These are phyloP conservation scores for Colletotrichum sp. DNA, from an alignment of 2,329 filamentous ascomycete genomes.

Conservation along the genomic window DNA sequence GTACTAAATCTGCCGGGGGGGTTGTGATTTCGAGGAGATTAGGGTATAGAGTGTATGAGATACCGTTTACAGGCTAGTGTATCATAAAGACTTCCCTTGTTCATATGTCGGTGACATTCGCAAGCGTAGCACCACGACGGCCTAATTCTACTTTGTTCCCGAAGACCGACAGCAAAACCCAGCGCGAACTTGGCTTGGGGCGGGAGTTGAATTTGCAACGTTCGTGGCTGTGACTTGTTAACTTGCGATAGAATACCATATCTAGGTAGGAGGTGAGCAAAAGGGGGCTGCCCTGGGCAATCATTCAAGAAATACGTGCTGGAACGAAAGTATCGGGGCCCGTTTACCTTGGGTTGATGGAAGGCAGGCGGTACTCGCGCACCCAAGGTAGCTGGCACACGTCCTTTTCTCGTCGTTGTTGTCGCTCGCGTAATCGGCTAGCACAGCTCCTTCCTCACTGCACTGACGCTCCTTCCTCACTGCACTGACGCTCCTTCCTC, in stretches of 20 bases:
- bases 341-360: not conserved
- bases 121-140: constrained; percentile 14
- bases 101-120: constrained; percentile 20
- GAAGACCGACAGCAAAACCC: not conserved
- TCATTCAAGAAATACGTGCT: not conserved
- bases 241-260: not conserved
- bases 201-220: not conserved
- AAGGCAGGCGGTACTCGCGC: not conserved
- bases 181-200: not conserved
- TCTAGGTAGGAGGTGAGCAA: not conserved
- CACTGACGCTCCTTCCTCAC: not conserved
- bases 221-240: not conserved
- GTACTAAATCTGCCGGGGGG: constrained; percentile 45
- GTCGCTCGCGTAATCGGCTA: not conserved
- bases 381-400: not conserved
- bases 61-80: constrained; percentile 58
- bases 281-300: not conserved
- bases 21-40: constrained; percentile 36
- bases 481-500: not conserved
- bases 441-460: not conserved
- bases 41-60: constrained; percentile 63
- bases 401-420: not conserved
- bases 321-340: not conserved
- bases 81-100: constrained; percentile 49
- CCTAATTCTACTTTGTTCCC: constrained; percentile 19